Evolutionary conservation across 306 rosid species (phyloP), one percentile per base, ranked within the genome.

Genomic region (Vigna hirtella): DNA sequence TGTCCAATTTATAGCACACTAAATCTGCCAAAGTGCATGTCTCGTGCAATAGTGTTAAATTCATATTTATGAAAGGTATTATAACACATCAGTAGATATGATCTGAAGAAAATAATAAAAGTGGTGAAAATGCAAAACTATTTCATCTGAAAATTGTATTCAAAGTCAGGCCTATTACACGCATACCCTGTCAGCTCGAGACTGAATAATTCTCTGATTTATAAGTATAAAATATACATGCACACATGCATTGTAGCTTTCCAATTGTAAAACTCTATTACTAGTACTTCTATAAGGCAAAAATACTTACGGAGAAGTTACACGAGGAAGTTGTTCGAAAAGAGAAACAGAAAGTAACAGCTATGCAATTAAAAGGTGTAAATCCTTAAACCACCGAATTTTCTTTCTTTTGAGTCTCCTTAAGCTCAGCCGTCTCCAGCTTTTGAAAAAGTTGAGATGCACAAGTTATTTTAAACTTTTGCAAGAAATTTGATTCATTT

Each of bases 21-120:
- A 32, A 83, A 79, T 75, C 24, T 17, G 42, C 72, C 56, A 62
- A 84, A 64, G 65, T 76, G 42, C 69, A 57, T 43, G 53, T 63
- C 67, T 75, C 59, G 36, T 22, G 59, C 67, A 64, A 73, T 26
- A 53, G 12, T 43, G 70, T n/a, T 22, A 15, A 47, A 51, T 62
- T 65, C 24, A 72, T 30, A 72, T 8, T 28, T 22, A 53, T 51
- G 63, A 75, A 58, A 73, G 22, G 43, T 30, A 61, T 61, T 43
- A 66, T 45, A 28, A 65, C 18, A 52, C 68, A 51, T 14, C 6
- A n/a, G 48, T 53, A 50, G 56, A 72, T 51, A 79, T 24, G 28
- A 42, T 40, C 55, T 67, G 7, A 11, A 51, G 40, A 67, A 72
- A 74, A 66, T 62, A 63, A 16, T n/a, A 32, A 38, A 38, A 68